Conservation (phyloP, 306 rosid genomes). For the Medicago lupulina region DNA sequence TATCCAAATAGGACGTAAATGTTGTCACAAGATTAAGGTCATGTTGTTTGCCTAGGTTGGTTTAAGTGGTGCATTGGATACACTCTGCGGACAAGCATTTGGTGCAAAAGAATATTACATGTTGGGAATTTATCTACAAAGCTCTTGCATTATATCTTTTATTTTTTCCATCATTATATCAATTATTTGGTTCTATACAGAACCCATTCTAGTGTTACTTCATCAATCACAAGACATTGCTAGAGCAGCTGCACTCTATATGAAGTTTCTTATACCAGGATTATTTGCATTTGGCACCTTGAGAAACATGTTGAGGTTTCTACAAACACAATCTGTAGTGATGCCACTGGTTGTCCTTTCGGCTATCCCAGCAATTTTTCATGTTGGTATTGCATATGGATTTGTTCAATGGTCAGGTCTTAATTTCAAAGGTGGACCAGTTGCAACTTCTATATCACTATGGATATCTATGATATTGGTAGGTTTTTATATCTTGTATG, state of each 20-base stretch:
- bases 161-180: constrained; percentile 60
- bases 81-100: constrained; percentile 88
- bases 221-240: constrained; percentile 71
- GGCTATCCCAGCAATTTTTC: constrained; percentile 50
- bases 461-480: constrained; percentile 62
- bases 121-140: constrained; percentile 79
- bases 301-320: constrained; percentile 75
- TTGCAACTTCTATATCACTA: constrained; percentile 65
- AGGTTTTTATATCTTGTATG: constrained; percentile 48
- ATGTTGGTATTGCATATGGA: constrained; percentile 58
- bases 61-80: constrained; percentile 85
- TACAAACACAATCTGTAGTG: constrained; percentile 73
- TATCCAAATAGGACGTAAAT: background rate
- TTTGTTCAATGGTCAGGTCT: constrained; percentile 57
- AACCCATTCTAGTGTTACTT: constrained; percentile 59
- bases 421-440: constrained; percentile 70
- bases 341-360: constrained; percentile 64
- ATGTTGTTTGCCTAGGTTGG: constrained; percentile 57
- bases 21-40: constrained; percentile 9
- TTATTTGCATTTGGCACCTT: constrained; percentile 66
- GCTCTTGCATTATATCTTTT: constrained; percentile 68
- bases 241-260: constrained; percentile 57
- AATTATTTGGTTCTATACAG: constrained; percentile 64
- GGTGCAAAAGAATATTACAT: constrained; percentile 64
- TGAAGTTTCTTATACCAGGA: constrained; percentile 68